A percentile compares a stretch with the other conserved stretches of the same genome.
phyloP scores from a whole-genome alignment of 768 basidiomycete genomes.

The Mycena vitilis region DNA sequence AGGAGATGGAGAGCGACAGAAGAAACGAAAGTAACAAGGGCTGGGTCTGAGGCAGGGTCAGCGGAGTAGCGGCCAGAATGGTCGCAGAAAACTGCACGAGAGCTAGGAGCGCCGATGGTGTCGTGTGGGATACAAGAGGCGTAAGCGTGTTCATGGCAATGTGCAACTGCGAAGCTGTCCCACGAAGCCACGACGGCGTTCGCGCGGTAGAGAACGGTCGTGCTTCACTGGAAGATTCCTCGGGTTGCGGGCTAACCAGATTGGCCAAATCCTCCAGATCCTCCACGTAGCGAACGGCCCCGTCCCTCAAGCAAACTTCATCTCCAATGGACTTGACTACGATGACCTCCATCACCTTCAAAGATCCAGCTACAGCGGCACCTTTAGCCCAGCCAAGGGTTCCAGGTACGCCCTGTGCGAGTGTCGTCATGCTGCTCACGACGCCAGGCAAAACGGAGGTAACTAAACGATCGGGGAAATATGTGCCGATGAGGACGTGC shows the following conservation, averaged over 20 bases:
- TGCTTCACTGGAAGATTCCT: conserved; percentile 33
- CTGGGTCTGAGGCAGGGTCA: conserved; percentile 76
- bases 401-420: conserved; percentile 66
- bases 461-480: conserved; percentile 62
- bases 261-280: conserved; percentile 73
- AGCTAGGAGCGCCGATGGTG: conserved; percentile 69
- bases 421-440: conserved; percentile 79
- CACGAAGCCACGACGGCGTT: conserved; percentile 82
- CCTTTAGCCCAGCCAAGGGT: conserved; percentile 80
- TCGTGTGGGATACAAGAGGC: conserved; percentile 78
- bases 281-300: conserved; percentile 64
- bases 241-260: conserved; percentile 39
- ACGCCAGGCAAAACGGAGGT: conserved; percentile 88
- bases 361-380: conserved; percentile 68
- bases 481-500: conserved; percentile 63
- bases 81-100: conserved; percentile 66
- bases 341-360: conserved; percentile 65
- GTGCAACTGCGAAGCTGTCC: conserved; percentile 84
- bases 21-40: conserved; percentile 78
- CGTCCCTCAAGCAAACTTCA: conserved; percentile 70
- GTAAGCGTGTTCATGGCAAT: conserved; percentile 85
- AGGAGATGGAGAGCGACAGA: conserved; percentile 75
- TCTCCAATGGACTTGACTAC: conserved; percentile 75
- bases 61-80: conserved; percentile 64
- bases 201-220: conserved; percentile 65